Evolutionary conservation across 768 basidiomycete genomes (phyloP), one percentile per base, ranked within the genome.

Genomic region (Termitomyces sp.): DNA sequence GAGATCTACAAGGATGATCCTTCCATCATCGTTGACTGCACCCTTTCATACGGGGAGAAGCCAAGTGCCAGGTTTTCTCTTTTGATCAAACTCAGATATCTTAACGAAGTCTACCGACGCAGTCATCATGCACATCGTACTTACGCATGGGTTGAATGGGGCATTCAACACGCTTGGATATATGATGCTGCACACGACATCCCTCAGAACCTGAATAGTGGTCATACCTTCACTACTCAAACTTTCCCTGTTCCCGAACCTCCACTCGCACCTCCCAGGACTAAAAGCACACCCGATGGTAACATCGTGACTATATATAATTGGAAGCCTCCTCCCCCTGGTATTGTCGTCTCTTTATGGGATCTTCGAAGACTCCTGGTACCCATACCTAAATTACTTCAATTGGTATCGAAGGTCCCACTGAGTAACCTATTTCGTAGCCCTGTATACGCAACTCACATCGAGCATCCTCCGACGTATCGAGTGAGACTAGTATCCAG

Each of bases 341-440:
- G 51, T 30, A 23, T 44, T 23, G 32, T 52, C 12, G 51, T 46
- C 26, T 58, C 57, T 44, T 6, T 58, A 36, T 58, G 57, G 57
- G 51, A 58, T 23, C 51, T 58, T 49, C 57, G 57, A 26, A 53
- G 13, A 13, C 35, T 58, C n/a, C 26, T 28, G 14, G 26, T 14
- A 40, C 50, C 50, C 14, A 3, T 14, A 4, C 57, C 41, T 43
- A 46, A 10, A 26, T 41, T 32, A 12, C 32, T 53, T 46, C 33
- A 16, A 28, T 38, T 51, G 44, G 14, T 10, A 12, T 20, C 50
- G 7, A 33, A 7, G 6, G n/a, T 53, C 12, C 40, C 50, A 4
- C 10, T 38, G 33, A 20, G 16, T 26, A 16, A 38, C 18, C n/a
- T 52, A 33, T 53, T 53, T 20, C 26, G 20, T 8, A n/a, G 28